Percentiles rank a stretch among this genome's conserved stretches.
phyloP scores from a whole-genome alignment of 1,284 basidiomycete species.

The Bondarzewia mesenterica region DNA sequence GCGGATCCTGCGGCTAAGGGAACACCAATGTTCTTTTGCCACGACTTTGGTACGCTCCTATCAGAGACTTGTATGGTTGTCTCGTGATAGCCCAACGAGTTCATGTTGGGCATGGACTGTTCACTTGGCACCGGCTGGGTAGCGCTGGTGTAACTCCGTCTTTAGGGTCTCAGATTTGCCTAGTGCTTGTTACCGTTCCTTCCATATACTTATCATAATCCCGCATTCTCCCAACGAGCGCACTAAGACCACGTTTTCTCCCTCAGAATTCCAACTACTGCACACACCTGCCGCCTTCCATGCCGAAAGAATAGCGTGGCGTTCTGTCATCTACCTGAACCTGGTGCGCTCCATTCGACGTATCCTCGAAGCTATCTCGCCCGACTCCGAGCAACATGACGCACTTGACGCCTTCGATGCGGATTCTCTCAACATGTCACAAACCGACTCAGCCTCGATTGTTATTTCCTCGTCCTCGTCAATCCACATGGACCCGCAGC shows the following conservation, averaged over 20 bases:
- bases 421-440: conserved; percentile 32
- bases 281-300: conserved; percentile 67
- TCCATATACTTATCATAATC: neutral
- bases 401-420: conserved; percentile 31
- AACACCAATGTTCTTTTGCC: too few species aligned
- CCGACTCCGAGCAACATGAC: conserved; percentile 54
- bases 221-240: neutral
- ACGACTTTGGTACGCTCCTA: too few species aligned
- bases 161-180: too few species aligned
- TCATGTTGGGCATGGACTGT: too few species aligned
- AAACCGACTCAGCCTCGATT: conserved; percentile 21
- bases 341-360: conserved; percentile 71
- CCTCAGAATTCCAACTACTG: conserved; percentile 70
- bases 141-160: too few species aligned
- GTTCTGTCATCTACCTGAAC: conserved; percentile 78
- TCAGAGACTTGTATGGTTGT: too few species aligned
- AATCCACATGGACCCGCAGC: conserved; percentile 34
- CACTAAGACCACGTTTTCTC: neutral
- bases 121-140: too few species aligned
- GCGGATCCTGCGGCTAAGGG: too few species aligned
- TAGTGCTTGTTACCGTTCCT: too few species aligned
- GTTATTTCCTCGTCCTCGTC: conserved; percentile 35
- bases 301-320: conserved; percentile 74
- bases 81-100: too few species aligned
- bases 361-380: conserved; percentile 69